Evolutionary conservation across 2,329 filamentous ascomycete genomes (phyloP).

Genomic region (Hypomyces rosellus): DNA sequence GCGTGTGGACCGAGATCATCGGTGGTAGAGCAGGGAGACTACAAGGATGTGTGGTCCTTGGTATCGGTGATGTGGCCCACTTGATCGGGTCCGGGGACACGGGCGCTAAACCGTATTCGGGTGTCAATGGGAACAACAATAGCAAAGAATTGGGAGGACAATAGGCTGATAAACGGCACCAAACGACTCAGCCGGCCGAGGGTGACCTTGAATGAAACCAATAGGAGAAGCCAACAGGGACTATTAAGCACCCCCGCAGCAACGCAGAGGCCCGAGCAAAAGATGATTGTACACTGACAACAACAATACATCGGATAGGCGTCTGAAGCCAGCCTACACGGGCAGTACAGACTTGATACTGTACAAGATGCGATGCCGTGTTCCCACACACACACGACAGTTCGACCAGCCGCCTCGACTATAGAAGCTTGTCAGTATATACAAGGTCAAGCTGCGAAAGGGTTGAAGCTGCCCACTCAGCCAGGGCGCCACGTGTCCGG

Average conservation of each 20-base stretch:
- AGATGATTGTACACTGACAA: no score
- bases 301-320: no score
- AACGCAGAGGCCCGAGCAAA: no score
- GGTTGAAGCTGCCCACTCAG: background rate
- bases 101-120: constrained; percentile 24
- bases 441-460: no score
- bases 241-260: background rate
- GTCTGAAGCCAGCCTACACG: no score
- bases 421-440: no score
- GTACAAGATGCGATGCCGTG: no score
- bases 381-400: no score
- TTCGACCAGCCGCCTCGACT: no score
- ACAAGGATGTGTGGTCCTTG: background rate
- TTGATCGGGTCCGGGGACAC: constrained; percentile 14
- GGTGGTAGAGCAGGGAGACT: background rate
- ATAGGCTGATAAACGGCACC: constrained; percentile 20
- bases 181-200: background rate
- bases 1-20: no score
- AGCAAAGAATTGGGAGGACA: constrained; percentile 22
- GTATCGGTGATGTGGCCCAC: constrained; percentile 9
- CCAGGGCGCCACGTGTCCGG: constrained; percentile 4
- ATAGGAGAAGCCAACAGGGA: background rate
- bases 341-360: no score
- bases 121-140: constrained; percentile 28
- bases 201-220: background rate